Base-by-base conservation (phyloP, 176 grass and related monocot genomes). In the Coix lacrymajobi region DNA sequence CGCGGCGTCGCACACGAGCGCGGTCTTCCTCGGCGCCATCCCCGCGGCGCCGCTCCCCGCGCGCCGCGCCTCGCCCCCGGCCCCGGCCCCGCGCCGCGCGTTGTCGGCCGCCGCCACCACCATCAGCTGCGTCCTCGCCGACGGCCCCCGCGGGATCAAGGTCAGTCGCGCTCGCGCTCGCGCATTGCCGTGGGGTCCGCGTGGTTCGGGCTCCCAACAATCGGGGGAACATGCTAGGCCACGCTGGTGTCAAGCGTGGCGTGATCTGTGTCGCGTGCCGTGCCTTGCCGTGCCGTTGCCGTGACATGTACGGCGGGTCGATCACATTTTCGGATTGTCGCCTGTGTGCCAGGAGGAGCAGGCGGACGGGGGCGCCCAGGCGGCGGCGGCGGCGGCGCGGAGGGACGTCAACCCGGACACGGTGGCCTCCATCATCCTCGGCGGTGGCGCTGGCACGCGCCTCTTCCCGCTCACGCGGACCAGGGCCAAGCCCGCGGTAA, bases 401-500 rank as follows among this genome's bases (percentile, higher is more conserved):
- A 92, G 58, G 58, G 81, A 73, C 28, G 89, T 85, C n/a, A 69
- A 77, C 54, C 91, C 94, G 32, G 85, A 88, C 70, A 78, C 79
- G 6, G 94, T 97, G 79, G 79, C 88, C 25, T 92, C 94, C 62
- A 94, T 97, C 80, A 92, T 94, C 80, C 80, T 97, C 51, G 91
- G 94, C 10, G 94, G 94, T 38, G 94, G 91, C 16, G 89, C 85
- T 8, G 91, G 94, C n/a, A 85, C 91, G 81, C 94, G 89, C 8
- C 91, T 97, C 61, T 94, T 97, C 64, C 94, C 94, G 67, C 91
- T 97, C 65, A 97, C 94, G 13, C 79, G 62, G 41, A 97, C 85
- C 64, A 89, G 94, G 80, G 94, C 94, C 30, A 97, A 93, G 81
- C 94, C 94, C 19, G 94, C 94, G 48, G 91, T 97, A 90, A 58